Evolutionary conservation across 1,284 basidiomycete genomes (phyloP), one percentile per base, ranked within the genome.

Genomic region (Limonomyces culmigenus): DNA sequence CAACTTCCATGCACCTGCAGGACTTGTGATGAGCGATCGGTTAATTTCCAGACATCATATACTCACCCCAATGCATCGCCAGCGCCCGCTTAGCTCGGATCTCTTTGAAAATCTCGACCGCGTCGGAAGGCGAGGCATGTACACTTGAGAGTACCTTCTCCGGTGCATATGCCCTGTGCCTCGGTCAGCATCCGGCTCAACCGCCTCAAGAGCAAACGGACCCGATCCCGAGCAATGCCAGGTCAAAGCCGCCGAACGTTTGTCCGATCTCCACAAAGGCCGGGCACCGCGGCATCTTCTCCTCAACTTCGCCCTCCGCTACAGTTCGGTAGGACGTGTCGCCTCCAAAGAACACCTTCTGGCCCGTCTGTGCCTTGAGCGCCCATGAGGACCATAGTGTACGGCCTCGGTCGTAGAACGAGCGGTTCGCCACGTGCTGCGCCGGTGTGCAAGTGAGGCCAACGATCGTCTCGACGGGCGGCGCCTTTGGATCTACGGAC

Each of bases 181-280:
- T 29, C 27, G 45, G 6, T 45, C 43, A 34, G 40, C 43, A n/a
- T n/a, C n/a, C n/a, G n/a, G n/a, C n/a, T n/a, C n/a, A n/a, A n/a
- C n/a, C n/a, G n/a, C n/a, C n/a, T n/a, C n/a, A n/a, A n/a, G n/a
- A n/a, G n/a, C n/a, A n/a, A 10, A 53, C 61, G 16, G 32, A 69
- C 67, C 74, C 75, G 29, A 80, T 78, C 0, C 75, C 74, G 40
- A 78, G 65, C 49, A 80, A 50, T 5, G 74, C 68, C 29, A 68
- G 50, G 48, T 71, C 67, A 45, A 83, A 73, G 1, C 63, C 64
- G 0, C 72, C 74, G 37, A 72, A 70, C 6, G 51, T 51, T 36
- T 66, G 57, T 3, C 78, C 78, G 36, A 80, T 73, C 51, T 76
- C 64, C 45, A 63, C 62, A 52, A 83, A 83, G 2, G 65, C 78